Percentiles rank a stretch among this genome's conserved stretches.
Evolutionary conservation across 306 rosid genomes (phyloP).

Genomic region (Sicyos edulis): DNA sequence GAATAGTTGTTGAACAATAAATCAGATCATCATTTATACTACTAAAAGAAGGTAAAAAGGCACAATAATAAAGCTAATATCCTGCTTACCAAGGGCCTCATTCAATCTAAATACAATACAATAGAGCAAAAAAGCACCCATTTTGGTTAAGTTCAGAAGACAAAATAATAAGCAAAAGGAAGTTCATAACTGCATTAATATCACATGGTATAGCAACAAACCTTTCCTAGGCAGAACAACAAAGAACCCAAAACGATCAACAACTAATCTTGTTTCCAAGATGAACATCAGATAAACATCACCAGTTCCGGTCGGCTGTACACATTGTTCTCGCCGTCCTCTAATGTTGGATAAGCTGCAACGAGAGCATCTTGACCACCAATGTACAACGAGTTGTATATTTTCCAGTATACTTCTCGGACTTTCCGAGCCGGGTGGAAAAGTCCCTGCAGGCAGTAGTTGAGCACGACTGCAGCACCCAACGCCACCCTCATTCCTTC

Average conservation of each 20-base stretch:
- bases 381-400: conserved; percentile 59
- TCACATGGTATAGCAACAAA: conserved; percentile 8
- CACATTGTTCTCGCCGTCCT: conserved; percentile 54
- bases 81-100: not conserved
- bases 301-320: conserved; percentile 55
- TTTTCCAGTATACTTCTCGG: conserved; percentile 79
- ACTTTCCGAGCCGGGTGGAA: conserved; percentile 77
- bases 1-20: no score
- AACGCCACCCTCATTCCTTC: conserved; percentile 97
- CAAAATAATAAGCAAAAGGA: not conserved
- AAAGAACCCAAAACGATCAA: conserved; percentile 11
- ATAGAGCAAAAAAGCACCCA: conserved; percentile 11
- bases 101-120: conserved; percentile 2
- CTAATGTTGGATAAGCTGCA: conserved; percentile 55
- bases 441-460: conserved; percentile 71
- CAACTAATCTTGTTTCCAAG: not conserved
- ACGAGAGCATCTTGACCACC: conserved; percentile 79
- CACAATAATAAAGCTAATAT: not conserved
- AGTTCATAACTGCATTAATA: not conserved
- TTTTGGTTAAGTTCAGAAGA: not conserved
- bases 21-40: no score
- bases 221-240: not conserved
- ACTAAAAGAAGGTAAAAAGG: not conserved
- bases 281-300: conserved; percentile 39
- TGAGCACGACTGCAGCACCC: conserved; percentile 79